These are phyloP conservation scores for Carpinus viminea DNA, from an alignment of 306 rosid genomes.

Conservation along the genomic window DNA sequence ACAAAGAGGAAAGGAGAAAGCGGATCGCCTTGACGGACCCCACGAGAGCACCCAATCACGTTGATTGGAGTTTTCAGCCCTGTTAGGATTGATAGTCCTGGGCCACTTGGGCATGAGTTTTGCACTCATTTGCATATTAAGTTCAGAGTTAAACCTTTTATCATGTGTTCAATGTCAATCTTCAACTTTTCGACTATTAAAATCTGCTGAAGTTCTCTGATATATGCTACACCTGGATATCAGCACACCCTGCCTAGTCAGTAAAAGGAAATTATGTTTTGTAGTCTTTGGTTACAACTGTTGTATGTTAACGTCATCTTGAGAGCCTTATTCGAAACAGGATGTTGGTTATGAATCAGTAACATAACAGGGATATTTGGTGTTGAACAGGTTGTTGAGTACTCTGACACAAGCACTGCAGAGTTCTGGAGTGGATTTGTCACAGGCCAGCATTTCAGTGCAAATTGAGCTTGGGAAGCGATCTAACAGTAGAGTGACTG, in stretches of 20 bases:
- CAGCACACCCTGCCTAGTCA: neutral
- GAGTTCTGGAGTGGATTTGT: slow-evolving; percentile 93
- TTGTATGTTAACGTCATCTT: neutral
- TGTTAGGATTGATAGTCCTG: neutral
- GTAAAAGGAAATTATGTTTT: neutral
- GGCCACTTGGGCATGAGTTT: neutral
- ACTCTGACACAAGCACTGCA: slow-evolving; percentile 87
- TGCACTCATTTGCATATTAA: neutral
- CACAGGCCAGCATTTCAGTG: slow-evolving; percentile 90
- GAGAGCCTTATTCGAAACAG: slow-evolving; percentile 4
- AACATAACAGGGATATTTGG: slow-evolving; percentile 18
- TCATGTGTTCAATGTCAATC: neutral
- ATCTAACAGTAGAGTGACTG: slow-evolving; percentile 40
- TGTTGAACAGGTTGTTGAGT: slow-evolving; percentile 69
- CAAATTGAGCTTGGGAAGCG: slow-evolving; percentile 87
- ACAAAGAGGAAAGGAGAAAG: too few relatives aligned
- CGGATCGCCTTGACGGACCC: too few relatives aligned
- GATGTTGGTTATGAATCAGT: slow-evolving; percentile 20
- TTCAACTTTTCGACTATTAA: neutral
- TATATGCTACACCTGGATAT: neutral
- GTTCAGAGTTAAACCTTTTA: neutral
- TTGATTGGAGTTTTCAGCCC: too few relatives aligned
- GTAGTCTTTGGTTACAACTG: neutral
- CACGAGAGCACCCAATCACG: too few relatives aligned
- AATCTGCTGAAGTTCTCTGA: too few relatives aligned